These are phyloP conservation scores for Physaria fendleri DNA, from an alignment of 345 rosid genomes.

Conservation along the genomic window DNA sequence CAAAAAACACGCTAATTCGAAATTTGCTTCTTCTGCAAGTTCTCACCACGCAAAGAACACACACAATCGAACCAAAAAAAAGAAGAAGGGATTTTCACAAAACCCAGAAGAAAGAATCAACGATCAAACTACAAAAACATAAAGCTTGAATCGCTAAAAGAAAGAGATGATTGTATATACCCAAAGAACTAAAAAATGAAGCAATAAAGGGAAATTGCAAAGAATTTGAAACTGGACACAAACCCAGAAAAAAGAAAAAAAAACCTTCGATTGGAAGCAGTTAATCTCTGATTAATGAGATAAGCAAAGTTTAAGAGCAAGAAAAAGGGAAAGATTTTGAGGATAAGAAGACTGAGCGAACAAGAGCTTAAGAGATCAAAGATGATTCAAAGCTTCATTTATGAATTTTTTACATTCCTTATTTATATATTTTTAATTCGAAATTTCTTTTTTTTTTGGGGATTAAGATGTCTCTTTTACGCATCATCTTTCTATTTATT, in stretches of 20 bases:
- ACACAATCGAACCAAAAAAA: neutral
- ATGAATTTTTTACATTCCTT: neutral
- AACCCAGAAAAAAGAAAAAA: neutral
- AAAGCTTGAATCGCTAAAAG: slow-evolving; percentile 18
- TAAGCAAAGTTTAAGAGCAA: slow-evolving; percentile 21
- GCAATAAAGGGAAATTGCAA: neutral
- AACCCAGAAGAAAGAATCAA: slow-evolving; percentile 17
- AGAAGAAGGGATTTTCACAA: neutral
- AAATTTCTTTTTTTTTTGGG: too few relatives aligned
- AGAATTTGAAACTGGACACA: neutral
- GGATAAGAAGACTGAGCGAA: slow-evolving; percentile 24
- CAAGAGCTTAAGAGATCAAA: slow-evolving; percentile 14
- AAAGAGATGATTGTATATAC: slow-evolving; percentile 5
- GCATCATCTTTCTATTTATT: slow-evolving; percentile 26
- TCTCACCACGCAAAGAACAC: slow-evolving; percentile 15
- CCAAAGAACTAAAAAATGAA: slow-evolving; percentile 3
- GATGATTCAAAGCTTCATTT: slow-evolving; percentile 21
- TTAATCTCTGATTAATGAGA: slow-evolving; percentile 23
- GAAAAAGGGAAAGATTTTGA: slow-evolving; percentile 14
- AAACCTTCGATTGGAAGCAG: neutral
- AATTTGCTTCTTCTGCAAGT: slow-evolving; percentile 10
- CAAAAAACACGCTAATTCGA: slow-evolving; percentile 21
- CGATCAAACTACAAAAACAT: slow-evolving; percentile 5
- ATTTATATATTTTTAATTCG: neutral
- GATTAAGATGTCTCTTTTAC: slow-evolving; percentile 22